Evolutionary conservation across 495 filamentous ascomycete genomes (phyloP).

Genomic region (Neurospora sp.): DNA sequence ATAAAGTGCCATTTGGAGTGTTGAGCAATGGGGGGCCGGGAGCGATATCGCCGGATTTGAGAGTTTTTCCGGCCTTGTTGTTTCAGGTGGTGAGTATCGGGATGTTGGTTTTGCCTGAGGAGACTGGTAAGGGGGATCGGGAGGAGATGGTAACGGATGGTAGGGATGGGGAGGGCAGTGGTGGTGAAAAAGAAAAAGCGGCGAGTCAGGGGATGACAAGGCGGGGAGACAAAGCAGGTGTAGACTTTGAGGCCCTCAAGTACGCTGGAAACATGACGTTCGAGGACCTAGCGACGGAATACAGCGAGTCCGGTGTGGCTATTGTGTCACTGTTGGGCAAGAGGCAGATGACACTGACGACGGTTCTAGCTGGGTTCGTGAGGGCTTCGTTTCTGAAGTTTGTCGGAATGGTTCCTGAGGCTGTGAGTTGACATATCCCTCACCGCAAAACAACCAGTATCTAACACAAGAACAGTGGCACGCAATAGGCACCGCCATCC

Average conservation of each 20-base stretch:
- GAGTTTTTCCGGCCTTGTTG: constrained; percentile 45
- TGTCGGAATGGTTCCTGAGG: constrained; percentile 38
- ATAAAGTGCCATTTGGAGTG: constrained; percentile 34
- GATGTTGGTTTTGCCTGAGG: constrained; percentile 41
- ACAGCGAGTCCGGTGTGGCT: constrained; percentile 45
- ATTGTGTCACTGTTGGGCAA: constrained; percentile 46
- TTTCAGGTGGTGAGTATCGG: constrained; percentile 47
- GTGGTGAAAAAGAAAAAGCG: background rate
- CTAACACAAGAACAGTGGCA: constrained; percentile 41
- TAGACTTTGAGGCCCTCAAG: constrained; percentile 38
- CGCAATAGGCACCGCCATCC: constrained; percentile 43
- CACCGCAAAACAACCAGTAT: background rate
- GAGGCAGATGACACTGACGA: constrained; percentile 41
- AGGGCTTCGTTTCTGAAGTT: constrained; percentile 40
- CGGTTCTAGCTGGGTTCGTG: constrained; percentile 47
- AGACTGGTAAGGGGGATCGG: constrained; percentile 23
- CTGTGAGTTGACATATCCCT: constrained; percentile 16
- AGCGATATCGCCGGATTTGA: constrained; percentile 31
- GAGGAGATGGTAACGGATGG: background rate
- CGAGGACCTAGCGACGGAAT: constrained; percentile 46
- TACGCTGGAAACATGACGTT: constrained; percentile 51
- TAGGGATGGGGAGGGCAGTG: background rate
- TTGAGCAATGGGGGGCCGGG: constrained; percentile 31
- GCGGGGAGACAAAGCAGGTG: background rate
- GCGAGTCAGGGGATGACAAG: background rate